These are phyloP conservation scores for Plasmodium gonderi DNA, from an alignment of 169 alveolate genomes.

Conservation along the genomic window DNA sequence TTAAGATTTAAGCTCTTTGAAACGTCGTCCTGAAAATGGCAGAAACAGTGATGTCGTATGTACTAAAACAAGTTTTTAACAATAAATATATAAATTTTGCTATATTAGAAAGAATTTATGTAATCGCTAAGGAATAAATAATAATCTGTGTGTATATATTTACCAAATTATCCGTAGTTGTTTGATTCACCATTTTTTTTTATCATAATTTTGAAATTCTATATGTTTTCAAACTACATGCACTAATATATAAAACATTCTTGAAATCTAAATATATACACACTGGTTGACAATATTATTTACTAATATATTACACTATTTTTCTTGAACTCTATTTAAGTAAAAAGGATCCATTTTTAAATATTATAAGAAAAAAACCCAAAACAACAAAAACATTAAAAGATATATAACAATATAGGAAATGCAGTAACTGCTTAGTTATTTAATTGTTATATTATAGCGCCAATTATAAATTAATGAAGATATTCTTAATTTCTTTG, in stretches of 20 bases:
- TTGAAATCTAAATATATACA: too few species aligned
- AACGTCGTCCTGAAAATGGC: neutral
- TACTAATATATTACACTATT: neutral
- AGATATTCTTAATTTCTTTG: neutral
- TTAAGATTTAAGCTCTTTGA: neutral
- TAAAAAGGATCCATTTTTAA: neutral
- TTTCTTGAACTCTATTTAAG: neutral
- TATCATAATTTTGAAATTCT: neutral
- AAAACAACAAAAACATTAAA: neutral
- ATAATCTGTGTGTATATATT: neutral
- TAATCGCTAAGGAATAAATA: neutral
- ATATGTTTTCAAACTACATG: neutral
- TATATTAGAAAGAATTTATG: neutral
- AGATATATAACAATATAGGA: neutral
- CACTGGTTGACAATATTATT: too few species aligned
- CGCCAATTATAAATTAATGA: neutral
- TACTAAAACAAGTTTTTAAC: neutral
- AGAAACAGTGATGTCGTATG: neutral
- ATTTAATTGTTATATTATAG: neutral
- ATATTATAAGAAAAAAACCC: too few species aligned
- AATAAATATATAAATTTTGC: neutral
- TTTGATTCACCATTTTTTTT: neutral
- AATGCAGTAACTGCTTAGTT: neutral
- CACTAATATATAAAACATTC: neutral
- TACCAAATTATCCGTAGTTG: neutral